Evolutionary conservation across 768 basidiomycete species (phyloP).

Genomic region (Trichaptum fuscoviolaceum): DNA sequence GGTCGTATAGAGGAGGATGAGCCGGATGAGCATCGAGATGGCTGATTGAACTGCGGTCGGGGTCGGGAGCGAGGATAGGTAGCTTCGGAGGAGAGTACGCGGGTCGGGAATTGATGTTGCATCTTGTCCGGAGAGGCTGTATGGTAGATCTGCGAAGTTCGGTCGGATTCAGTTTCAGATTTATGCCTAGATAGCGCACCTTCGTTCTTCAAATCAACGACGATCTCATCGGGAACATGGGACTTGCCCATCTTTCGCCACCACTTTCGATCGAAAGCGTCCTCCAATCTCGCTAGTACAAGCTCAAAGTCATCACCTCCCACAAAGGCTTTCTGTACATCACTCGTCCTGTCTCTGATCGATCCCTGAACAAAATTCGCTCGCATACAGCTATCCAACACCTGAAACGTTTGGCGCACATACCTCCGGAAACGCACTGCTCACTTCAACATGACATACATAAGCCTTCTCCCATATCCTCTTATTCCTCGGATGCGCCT

Average conservation of each 20-base stretch:
- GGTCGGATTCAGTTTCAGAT: background rate
- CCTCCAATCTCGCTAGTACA: slow-evolving; percentile 59
- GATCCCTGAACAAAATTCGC: slow-evolving; percentile 21
- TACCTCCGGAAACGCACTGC: slow-evolving; percentile 56
- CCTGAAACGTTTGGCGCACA: slow-evolving; percentile 20
- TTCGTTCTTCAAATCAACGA: slow-evolving; percentile 49
- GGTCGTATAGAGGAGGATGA: slow-evolving; percentile 69
- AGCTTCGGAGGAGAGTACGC: slow-evolving; percentile 35
- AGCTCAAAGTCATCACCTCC: slow-evolving; percentile 52
- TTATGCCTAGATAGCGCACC: slow-evolving; percentile 26
- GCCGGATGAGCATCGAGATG: slow-evolving; percentile 52
- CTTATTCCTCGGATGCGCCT: slow-evolving; percentile 58
- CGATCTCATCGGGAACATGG: slow-evolving; percentile 22
- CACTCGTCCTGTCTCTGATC: slow-evolving; percentile 52
- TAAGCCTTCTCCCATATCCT: slow-evolving; percentile 56
- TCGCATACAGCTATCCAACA: background rate
- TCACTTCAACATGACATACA: slow-evolving; percentile 69
- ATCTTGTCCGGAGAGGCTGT: slow-evolving; percentile 13
- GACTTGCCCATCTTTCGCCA: slow-evolving; percentile 44
- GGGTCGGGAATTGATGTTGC: slow-evolving; percentile 16
- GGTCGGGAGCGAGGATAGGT: slow-evolving; percentile 66
- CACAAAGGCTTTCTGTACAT: slow-evolving; percentile 40
- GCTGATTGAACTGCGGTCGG: slow-evolving; percentile 61
- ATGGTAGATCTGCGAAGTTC: slow-evolving; percentile 7
- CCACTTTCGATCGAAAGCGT: slow-evolving; percentile 69